phyloP scores from a whole-genome alignment of 768 basidiomycete genomes.

The Flagelloscypha sp. region DNA sequence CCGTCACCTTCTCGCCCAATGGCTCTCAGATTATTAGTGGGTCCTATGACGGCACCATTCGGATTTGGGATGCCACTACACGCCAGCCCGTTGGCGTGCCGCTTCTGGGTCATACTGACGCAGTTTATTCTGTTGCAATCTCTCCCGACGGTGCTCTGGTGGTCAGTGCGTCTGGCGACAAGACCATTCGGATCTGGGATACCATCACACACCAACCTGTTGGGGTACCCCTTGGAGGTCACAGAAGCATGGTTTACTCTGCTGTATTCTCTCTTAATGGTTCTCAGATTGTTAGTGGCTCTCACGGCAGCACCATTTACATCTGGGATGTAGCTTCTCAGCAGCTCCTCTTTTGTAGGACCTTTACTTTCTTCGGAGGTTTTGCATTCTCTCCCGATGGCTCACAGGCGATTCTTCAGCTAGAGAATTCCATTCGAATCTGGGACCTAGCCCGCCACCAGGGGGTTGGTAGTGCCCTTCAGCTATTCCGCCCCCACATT shows the following conservation, averaged over 20 bases:
- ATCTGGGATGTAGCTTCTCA: slow-evolving; percentile 81
- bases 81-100: too few species aligned
- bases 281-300: slow-evolving; percentile 82
- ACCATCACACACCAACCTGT: slow-evolving; percentile 23
- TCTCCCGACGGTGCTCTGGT: slow-evolving; percentile 79
- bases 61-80: too few species aligned
- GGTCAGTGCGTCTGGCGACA: slow-evolving; percentile 80
- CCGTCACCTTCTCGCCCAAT: too few species aligned
- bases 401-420: slow-evolving; percentile 6
- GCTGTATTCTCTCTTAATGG: slow-evolving; percentile 71
- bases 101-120: slow-evolving; percentile 90
- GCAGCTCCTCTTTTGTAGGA: slow-evolving; percentile 16
- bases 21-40: too few species aligned
- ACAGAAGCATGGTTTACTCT: slow-evolving; percentile 80
- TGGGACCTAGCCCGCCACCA: too few species aligned
- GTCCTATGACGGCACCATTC: too few species aligned
- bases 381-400: slow-evolving; percentile 20
- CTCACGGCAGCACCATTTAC: slow-evolving; percentile 81
- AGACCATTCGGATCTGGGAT: slow-evolving; percentile 14
- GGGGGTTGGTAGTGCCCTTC: too few species aligned
- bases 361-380: slow-evolving; percentile 36
- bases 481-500: too few species aligned
- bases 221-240: slow-evolving; percentile 28
- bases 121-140: slow-evolving; percentile 92
- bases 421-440: not conserved